Evolutionary conservation across 1,284 basidiomycete genomes (phyloP), one percentile per base, ranked within the genome.

Genomic region (Apiotrichum laibachii): DNA sequence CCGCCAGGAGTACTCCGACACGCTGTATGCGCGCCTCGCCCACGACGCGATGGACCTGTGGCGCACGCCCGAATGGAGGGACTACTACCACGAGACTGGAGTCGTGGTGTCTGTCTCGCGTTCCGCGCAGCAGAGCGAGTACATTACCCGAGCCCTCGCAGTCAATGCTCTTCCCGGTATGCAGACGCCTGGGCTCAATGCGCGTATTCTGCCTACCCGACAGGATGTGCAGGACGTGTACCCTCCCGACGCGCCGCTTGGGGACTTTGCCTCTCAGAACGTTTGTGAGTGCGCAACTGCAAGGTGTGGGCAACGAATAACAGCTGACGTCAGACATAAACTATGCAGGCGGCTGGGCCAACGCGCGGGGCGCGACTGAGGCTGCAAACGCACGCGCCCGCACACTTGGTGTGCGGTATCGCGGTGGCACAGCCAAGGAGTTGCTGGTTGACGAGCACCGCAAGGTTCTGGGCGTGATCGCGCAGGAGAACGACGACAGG

Each of bases 341-440:
- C 68, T 78, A 77, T 2, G 85, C 89, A 47, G 85, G 87, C 1
- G 91, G 91, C 5, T 94, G 91, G 91, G 88, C 84, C 1, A 81
- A 86, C 67, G 88, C 91, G 1, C 80, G 83, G 3, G 82, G 85
- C 65, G 89, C 86, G 2, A 72, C 90, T 9, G 65, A 76, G 2
- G 73, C 81, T 10, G 72, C 52, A 1, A 49, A 57, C 9, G 55
- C 46, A 5, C 46, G 57, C 13, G 50, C 59, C 10, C 59, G 60
- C 15, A 46, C 43, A 15, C 48, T 52, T 12, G 65, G 65, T 13
- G 60, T 67, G 13, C 34, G 21, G n/a, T 62, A 64, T 19, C 35
- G 50, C 15, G 56, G 22, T 8, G 60, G 57, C 15, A 58, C 64
- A 1, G 58, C 50, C 12, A 37, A 43, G 4, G 15, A 44, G 15